Evolutionary conservation across 176 grass and related monocot genomes (phyloP), one percentile per base, ranked within the genome.

Genomic region (Chrysopogon serrulatus): DNA sequence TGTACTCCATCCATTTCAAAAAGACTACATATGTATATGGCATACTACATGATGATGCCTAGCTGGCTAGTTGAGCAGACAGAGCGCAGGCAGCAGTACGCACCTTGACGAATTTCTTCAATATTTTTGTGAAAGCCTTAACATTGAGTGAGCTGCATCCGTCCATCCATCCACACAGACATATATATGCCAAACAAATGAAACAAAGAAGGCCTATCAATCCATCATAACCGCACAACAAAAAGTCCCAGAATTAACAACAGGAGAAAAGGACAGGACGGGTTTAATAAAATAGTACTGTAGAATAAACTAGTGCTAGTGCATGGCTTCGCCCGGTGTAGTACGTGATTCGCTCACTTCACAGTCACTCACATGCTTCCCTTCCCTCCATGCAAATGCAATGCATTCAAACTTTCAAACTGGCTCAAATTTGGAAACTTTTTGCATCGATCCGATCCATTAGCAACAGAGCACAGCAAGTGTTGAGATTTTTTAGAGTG

Each of bases 51-150:
- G 49, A 54, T 54, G 49, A 9, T n/a, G 43, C 41, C 42, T 87
- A 86, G 42, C 77, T 48, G 26, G n/a, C 47, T 72, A n/a, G 42
- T 41, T 66, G 33, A 36, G 65, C 18, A 27, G 10, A 45, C n/a
- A n/a, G n/a, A n/a, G n/a, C n/a, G n/a, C n/a, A n/a, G n/a, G 15
- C 10, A n/a, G n/a, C 26, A 23, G n/a, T 28, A 14, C 33, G 82
- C 89, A 99, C 96, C 96, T 99, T 99, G 64, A 89, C 84, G 68
- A 96, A 94, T 85, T 99, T 99, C 80, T 99, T 99, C 65, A 92
- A 18, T 86, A 99, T 99, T 82, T 99, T 99, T 5, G 89, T 96
- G 83, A 99, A 96, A 0, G 96, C 96, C 65, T 90, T 86, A n/a
- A 99, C 85, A 27, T 99, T 99, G 68, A 95, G 87, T 30, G 91